Evolutionary conservation across 2,329 filamentous ascomycete genomes (phyloP).

Genomic region (Xylaria sp.): DNA sequence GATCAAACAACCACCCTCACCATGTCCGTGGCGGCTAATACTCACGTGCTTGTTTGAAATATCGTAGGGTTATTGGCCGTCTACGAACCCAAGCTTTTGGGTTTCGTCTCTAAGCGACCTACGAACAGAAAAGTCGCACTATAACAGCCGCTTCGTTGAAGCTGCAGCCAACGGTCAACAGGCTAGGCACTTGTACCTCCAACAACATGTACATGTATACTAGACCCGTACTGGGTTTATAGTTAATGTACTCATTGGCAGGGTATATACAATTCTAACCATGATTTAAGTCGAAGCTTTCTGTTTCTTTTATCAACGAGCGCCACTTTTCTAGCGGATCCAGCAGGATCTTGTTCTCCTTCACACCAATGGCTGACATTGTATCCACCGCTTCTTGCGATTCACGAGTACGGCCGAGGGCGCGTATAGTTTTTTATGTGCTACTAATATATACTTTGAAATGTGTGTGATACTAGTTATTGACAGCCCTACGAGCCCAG

Average conservation of each 20-base stretch:
- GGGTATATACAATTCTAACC: not conserved
- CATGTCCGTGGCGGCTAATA: slow-evolving; percentile 31
- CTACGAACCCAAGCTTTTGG: slow-evolving; percentile 17
- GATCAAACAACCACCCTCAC: slow-evolving; percentile 7
- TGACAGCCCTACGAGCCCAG: slow-evolving; percentile 32
- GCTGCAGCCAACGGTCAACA: slow-evolving; percentile 39
- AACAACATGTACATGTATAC: slow-evolving; percentile 12
- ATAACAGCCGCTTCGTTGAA: slow-evolving; percentile 34
- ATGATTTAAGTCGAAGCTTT: not conserved
- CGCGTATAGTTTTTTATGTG: not conserved
- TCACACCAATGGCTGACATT: not conserved
- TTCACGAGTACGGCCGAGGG: not conserved
- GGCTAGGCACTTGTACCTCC: slow-evolving; percentile 15
- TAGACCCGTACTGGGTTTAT: not conserved
- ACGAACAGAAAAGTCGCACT: slow-evolving; percentile 36
- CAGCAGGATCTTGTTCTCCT: slow-evolving; percentile 10
- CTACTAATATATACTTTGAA: slow-evolving; percentile 2
- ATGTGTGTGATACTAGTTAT: slow-evolving; percentile 1
- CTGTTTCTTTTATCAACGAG: not conserved
- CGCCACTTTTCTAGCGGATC: not conserved
- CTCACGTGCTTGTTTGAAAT: slow-evolving; percentile 45
- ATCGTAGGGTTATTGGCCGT: slow-evolving; percentile 34
- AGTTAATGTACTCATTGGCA: slow-evolving; percentile 2
- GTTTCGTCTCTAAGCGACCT: slow-evolving; percentile 36
- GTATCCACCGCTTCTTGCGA: not conserved